Conservation (phyloP, 2,329 filamentous ascomycete genomes). For the Tricladium varicosporioides region DNA sequence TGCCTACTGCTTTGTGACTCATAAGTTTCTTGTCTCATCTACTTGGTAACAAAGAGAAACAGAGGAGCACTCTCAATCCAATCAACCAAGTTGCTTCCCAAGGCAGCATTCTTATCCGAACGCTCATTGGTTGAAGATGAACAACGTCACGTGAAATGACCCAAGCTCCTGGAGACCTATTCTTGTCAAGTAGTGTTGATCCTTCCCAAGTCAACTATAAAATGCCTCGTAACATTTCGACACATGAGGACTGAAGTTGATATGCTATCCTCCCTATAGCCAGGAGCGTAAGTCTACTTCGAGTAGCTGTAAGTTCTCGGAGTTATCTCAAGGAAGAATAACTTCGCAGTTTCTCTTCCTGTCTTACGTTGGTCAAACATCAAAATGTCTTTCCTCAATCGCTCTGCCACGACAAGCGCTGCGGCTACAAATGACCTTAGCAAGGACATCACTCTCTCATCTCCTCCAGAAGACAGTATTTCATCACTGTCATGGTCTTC, state of each 20-base stretch:
- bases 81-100: not conserved
- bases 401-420: not conserved
- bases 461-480: constrained; percentile 82
- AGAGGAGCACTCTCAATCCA: too few species aligned
- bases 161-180: constrained; percentile 6
- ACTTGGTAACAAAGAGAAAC: too few species aligned
- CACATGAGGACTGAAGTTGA: not conserved
- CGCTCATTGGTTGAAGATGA: not conserved
- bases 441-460: constrained; percentile 74
- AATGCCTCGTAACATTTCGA: constrained; percentile 2
- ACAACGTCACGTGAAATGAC: not conserved
- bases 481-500: constrained; percentile 81
- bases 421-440: constrained; percentile 3
- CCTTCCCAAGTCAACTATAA: not conserved
- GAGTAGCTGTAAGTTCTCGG: not conserved
- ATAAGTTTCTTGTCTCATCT: too few species aligned
- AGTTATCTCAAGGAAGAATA: not conserved
- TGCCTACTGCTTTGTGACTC: too few species aligned
- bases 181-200: not conserved
- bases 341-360: not conserved
- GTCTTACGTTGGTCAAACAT: not conserved
- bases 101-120: not conserved
- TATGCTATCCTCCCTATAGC: not conserved
- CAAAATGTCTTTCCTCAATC: constrained; percentile 1
- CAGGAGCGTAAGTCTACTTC: not conserved